Evolutionary conservation across 805 yeast species (phyloP), one percentile per base, ranked within the genome.

Genomic region (Cyberlindnera meyerae): DNA sequence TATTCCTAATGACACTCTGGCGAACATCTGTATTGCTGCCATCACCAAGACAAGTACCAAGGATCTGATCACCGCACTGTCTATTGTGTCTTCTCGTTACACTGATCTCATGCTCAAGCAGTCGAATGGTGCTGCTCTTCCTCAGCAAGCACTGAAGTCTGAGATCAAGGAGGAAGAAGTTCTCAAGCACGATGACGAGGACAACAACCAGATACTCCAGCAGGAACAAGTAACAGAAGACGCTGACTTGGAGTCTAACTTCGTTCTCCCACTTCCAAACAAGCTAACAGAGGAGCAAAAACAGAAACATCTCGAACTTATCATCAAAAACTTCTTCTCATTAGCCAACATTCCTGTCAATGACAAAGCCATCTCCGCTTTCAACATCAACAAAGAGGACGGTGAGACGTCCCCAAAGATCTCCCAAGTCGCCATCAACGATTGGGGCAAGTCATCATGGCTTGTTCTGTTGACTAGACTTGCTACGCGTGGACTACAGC

Each of bases 401-500:
- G 27, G 46, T 36, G 48, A 45, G 20, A 39, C 55, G 32, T 43
- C 51, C 11, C 37, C 43, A 32, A 60, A 45, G 49, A 46, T 44
- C n/a, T 50, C 44, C 16, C 55, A 38, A 42, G 57, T 59, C 36
- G 66, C 61, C 32, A 65, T 53, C 43, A 58, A 43, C 12, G 77
- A 76, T 34, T 73, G 90, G 69, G 71, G 78, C 8, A 76, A 71
- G 33, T 71, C 79, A 44, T 76, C 90, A 2, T 88, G 96, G 96
- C 62, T 86, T 11, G 65, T 79, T 4, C 53, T 90, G 11, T 64
- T 89, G 27, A 75, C 87, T 1, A 68, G 97, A 54, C 60, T 88
- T 30, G 84, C 93, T 0, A 79, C 96, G 0, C 68, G 98, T 47
- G 98, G 97, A 0, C 67, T 84, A 46, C 63, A 46, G 18, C n/a